Conservation (phyloP, 371 early-diverging fungal genomes). For the Mucor ambiguus region DNA sequence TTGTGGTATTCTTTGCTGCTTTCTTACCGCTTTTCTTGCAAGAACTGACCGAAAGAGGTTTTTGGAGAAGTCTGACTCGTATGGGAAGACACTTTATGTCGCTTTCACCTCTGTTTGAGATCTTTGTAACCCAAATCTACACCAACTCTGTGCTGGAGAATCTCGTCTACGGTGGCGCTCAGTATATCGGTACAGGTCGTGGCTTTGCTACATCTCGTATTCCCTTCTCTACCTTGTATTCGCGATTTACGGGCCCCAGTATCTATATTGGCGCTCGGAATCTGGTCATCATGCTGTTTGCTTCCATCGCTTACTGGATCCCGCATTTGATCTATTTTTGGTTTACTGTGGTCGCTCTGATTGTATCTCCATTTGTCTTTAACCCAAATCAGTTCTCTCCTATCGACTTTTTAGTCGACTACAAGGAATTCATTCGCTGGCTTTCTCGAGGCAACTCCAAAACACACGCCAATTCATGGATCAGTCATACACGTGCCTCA, state of each 20-base stretch:
- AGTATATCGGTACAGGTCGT: slow-evolving; percentile 89
- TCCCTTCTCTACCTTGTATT: slow-evolving; percentile 78
- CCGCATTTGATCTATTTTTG: slow-evolving; percentile 86
- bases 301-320: slow-evolving; percentile 71
- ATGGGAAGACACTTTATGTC: slow-evolving; percentile 84
- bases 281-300: slow-evolving; percentile 75
- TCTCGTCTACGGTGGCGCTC: slow-evolving; percentile 84
- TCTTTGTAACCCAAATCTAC: slow-evolving; percentile 90
- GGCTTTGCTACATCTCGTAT: slow-evolving; percentile 89
- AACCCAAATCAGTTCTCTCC: slow-evolving; percentile 84
- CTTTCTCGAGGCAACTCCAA: slow-evolving; percentile 78
- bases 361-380: slow-evolving; percentile 81
- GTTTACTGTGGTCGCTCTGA: slow-evolving; percentile 77
- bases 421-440: slow-evolving; percentile 81
- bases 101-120: slow-evolving; percentile 87
- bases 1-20: slow-evolving; percentile 78
- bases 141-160: slow-evolving; percentile 82
- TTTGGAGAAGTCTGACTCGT: slow-evolving; percentile 72
- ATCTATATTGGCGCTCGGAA: slow-evolving; percentile 79
- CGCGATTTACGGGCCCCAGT: slow-evolving; percentile 77
- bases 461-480: slow-evolving; percentile 80
- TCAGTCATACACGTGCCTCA: slow-evolving; percentile 70
- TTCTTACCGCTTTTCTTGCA: slow-evolving; percentile 88
- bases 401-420: slow-evolving; percentile 78
- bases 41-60: slow-evolving; percentile 85